Base-by-base conservation (phyloP, 495 filamentous ascomycete species). In the Penicillium pancosmium region DNA sequence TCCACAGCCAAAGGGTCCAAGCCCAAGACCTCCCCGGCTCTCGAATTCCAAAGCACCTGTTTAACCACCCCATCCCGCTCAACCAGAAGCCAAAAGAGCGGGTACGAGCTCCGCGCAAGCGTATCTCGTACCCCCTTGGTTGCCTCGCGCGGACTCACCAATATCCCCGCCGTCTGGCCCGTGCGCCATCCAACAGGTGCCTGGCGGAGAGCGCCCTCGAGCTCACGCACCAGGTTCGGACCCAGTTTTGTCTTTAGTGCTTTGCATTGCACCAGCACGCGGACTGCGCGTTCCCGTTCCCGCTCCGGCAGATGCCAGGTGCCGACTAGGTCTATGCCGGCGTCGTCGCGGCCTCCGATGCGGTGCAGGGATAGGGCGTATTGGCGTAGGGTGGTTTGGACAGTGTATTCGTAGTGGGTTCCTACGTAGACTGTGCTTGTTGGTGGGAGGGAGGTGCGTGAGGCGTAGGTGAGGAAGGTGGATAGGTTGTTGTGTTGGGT, bases 231-330 rank as follows among this genome's bases (percentile, higher is more conserved):
- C 47, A 87, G 73, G 36, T 83, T 79, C 23, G 92, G 92, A 0
- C 82, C 79, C 4, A 84, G 65, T 57, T 78, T 83, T 21, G 76
- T 66, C 56, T 77, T 78, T 18, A 80, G 58, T 16, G 83, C 82
- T 74, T 97, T 98, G 77, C 94, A 98, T 68, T 96, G 92, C 19
- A 91, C 76, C 5, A 96, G 63, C 2, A 91, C 84, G 51, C 81
- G 82, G 5, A 94, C 56, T 0, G 84, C 80, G 2, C 51, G 72
- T 52, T 67, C 63, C 46, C 58, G 67, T 5, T 78, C 73, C 21
- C 62, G 65, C 44, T 61, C 56, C 10, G 87, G 86, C 7, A 91
- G 71, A 12, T 78, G 72, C 93, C 93, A 98, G 16, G 84, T 84
- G 21, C 92, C 93, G 3, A 91, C 74, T 0, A 97, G 82, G 70